Base-by-base conservation (phyloP, 805 yeast genomes). In the Saccharomyces mikatae region DNA sequence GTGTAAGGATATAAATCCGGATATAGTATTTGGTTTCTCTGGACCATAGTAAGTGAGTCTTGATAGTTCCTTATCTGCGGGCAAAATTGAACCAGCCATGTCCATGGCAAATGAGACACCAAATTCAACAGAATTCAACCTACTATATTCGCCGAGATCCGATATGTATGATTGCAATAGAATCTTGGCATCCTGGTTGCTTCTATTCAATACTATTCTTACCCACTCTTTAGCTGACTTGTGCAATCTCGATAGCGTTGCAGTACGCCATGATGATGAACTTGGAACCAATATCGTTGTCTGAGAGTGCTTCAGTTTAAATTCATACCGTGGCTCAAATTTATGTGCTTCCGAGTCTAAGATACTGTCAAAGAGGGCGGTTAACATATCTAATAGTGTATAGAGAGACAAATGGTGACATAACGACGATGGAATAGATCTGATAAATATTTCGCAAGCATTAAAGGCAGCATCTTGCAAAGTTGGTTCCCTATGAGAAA, bases 91-190 rank as follows among this genome's bases (percentile, higher is more conserved):
- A 3, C 94, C 89, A 1, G 96, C 96, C 84, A 89, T 80, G 60
- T 88, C 94, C 55, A 91, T 73, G 0, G 99, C 98, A 76, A 92
- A 88, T 0, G 96, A 84, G 50, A 90, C 85, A 53, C 98, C 98
- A 63, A 79, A 83, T 54, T 87, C 84, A 46, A 87, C 78, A 62
- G 62, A 73, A 61, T 68, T 77, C 59, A 67, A 65, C 58, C 63
- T 71, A 58, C 62, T 72, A 54, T 62, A 67, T 55, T 61, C 56
- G 27, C 75, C 72, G 60, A 72, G 60, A 29, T 74, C 77, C 1
- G 89, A 77, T 3, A 90, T 80, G 63, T 92, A 94, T 0, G 86
- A 75, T 63, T 88, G 94, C 49, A 94, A 74, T 58, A 92, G 74
- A 47, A 89, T 81, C 67, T 87, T 90, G 66, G 87, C 79, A 62